phyloP scores from a whole-genome alignment of 345 rosid species.

The Cardamine chenopodiifolia region DNA sequence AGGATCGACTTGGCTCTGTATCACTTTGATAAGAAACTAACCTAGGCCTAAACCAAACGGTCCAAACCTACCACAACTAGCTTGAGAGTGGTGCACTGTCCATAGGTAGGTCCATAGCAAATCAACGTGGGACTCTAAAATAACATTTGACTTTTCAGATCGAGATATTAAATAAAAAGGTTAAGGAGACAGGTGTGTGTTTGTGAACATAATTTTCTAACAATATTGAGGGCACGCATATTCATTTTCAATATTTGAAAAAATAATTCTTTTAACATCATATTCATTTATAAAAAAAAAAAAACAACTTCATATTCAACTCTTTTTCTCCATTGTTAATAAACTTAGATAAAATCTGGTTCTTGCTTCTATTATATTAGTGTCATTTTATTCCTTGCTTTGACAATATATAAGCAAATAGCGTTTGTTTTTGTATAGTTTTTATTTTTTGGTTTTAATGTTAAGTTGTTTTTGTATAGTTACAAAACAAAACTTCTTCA shows the following conservation, averaged over 20 bases:
- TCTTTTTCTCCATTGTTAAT: not conserved
- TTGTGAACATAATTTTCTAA: slow-evolving; percentile 28
- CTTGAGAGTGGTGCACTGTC: slow-evolving; percentile 8
- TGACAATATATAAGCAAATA: too few relatives aligned
- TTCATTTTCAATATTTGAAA: too few relatives aligned
- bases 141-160: not conserved
- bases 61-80: not conserved
- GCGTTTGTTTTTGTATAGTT: too few relatives aligned
- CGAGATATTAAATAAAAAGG: not conserved
- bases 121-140: not conserved
- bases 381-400: too few relatives aligned
- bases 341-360: not conserved
- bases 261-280: too few relatives aligned
- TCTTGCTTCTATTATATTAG: not conserved
- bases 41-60: not conserved
- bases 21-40: not conserved
- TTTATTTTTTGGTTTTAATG: too few relatives aligned
- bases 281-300: too few relatives aligned
- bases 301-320: too few relatives aligned
- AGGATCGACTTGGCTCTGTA: not conserved
- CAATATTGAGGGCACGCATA: not conserved
- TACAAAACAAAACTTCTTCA: not conserved
- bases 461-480: too few relatives aligned
- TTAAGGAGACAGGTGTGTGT: not conserved
- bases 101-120: slow-evolving; percentile 9